Conservation (phyloP, 495 filamentous ascomycete genomes). For the Penicillium soppii region DNA sequence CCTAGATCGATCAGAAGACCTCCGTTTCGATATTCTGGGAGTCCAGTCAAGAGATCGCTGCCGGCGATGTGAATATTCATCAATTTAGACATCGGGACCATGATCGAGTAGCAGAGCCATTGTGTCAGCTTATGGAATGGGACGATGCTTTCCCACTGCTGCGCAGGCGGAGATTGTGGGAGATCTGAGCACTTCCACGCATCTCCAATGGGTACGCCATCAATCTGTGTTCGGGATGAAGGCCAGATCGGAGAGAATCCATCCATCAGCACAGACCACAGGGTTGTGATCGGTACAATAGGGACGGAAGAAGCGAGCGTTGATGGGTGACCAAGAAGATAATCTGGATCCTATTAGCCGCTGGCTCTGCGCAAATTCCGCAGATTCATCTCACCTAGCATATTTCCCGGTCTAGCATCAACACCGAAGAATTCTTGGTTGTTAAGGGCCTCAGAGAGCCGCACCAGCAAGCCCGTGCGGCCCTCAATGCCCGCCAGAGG, state of each 20-base stretch:
- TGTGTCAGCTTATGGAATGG: constrained; percentile 80
- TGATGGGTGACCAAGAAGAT: constrained; percentile 85
- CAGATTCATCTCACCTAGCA: constrained; percentile 69
- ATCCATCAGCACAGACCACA: constrained; percentile 89
- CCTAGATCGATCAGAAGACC: constrained; percentile 68
- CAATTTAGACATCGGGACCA: constrained; percentile 65
- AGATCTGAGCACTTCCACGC: constrained; percentile 89
- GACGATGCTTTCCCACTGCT: constrained; percentile 89
- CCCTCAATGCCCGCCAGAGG: constrained; percentile 87
- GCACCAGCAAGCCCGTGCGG: constrained; percentile 74
- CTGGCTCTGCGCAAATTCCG: neutral
- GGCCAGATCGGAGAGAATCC: constrained; percentile 90
- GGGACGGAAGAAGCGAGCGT: constrained; percentile 85
- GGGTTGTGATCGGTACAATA: constrained; percentile 83
- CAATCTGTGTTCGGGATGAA: constrained; percentile 79
- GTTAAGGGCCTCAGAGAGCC: constrained; percentile 72
- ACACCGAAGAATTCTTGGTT: constrained; percentile 84
- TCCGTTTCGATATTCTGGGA: constrained; percentile 71
- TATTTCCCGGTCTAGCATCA: constrained; percentile 84
- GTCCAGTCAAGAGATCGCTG: constrained; percentile 60
- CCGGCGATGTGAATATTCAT: constrained; percentile 65
- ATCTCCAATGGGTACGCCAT: constrained; percentile 86
- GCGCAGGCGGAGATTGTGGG: constrained; percentile 67
- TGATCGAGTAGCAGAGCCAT: constrained; percentile 72
- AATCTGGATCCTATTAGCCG: constrained; percentile 55